Base-by-base conservation (phyloP, 129 eudicot genomes). In the Cynara cardunculus region DNA sequence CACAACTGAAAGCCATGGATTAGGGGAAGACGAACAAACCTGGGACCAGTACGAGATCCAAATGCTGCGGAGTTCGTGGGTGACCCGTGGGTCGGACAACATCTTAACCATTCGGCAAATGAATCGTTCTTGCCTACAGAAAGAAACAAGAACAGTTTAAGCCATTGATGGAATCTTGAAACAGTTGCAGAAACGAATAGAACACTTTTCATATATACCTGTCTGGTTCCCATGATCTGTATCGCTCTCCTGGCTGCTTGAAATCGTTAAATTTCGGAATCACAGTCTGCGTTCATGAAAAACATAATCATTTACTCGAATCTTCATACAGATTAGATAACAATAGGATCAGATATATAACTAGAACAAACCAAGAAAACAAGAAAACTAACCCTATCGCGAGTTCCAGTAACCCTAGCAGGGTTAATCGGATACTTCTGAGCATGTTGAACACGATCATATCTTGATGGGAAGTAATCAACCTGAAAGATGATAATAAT, bases 221-320 rank as follows among this genome's bases (percentile, higher is more conserved):
- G 39, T 88, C 98, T 3, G 97, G 83, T 41, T 87, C 87, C 86
- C 89, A 91, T 25, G 98, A 93, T 74, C 97, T 86, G 93, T 86
- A 93, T 87, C 98, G 77, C 78, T 91, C 97, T 49, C 98, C 98
- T 35, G 98, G 94, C 84, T 93, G 89, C 88, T 91, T 93, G 84
- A 91, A 93, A 82, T 93, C 93, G 78, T 93, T 88, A 74, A 85
- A 93, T 84, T 89, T 93, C 68, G 89, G 90, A 71, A 91, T 93
- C 73, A 90, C 85, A 25, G 78, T 16, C 97, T 93, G 82, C 80
- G 80, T 65, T 46, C 8, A 28, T 65, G 7, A 30, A 76, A 28
- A 70, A 0, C 28, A 49, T 3, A 72, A 8, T 34, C 46, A 53
- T 70, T 75, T 32, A 49, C 24, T 74, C 24, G 0, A 9, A 0